Evolutionary conservation across 768 basidiomycete species (phyloP), one percentile per base, ranked within the genome.

Genomic region (Pholiota microspora): DNA sequence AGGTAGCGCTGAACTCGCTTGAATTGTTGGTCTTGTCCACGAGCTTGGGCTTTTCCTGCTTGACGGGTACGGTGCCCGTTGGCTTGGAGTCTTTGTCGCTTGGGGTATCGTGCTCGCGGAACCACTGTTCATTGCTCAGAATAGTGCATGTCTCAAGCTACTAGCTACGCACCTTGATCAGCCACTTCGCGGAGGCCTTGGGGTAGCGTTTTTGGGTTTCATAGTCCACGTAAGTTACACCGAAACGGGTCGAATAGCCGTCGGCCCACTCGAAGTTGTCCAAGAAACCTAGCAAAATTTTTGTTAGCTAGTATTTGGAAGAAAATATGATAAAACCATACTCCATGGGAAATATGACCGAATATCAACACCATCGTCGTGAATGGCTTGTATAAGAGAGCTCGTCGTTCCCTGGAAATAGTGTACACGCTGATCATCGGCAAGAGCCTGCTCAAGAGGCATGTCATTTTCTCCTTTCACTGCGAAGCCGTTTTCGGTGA

Each of bases 181-280:
- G 63, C 69, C 84, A 83, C 55, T 74, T 75, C 27, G 78, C 82
- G 12, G 82, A 85, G 13, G 78, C 80, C 62, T 88, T 88, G 13
- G 85, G 84, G 62, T 77, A 79, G 16, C 86, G 75, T 69, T 82
- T 74, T 68, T 84, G 86, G 3, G 85, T 87, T 52, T 78, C 70
- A 67, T 84, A 88, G 70, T 88, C 82, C 49, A 89, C 84, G 61
- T 88, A 86, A 21, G 84, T 87, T 52, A 85, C 76, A 52, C 86
- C 86, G 62, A 89, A 89, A 4, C 86, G 82, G 6, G 85, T 86
- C 31, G 64, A 66, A 59, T 86, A 86, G 24, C 86, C 84, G 55
- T 88, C 85, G n/a, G 85, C 83, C 85, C 86, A 86, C 69, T 88
- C 86, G 57, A 88, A 86, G 68, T 87, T 87, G 62, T 87, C 85